Percentiles rank a stretch among this genome's conserved stretches.
These are phyloP conservation scores for Claviceps maximensis DNA, from an alignment of 2,329 filamentous ascomycete genomes.

Conservation along the genomic window DNA sequence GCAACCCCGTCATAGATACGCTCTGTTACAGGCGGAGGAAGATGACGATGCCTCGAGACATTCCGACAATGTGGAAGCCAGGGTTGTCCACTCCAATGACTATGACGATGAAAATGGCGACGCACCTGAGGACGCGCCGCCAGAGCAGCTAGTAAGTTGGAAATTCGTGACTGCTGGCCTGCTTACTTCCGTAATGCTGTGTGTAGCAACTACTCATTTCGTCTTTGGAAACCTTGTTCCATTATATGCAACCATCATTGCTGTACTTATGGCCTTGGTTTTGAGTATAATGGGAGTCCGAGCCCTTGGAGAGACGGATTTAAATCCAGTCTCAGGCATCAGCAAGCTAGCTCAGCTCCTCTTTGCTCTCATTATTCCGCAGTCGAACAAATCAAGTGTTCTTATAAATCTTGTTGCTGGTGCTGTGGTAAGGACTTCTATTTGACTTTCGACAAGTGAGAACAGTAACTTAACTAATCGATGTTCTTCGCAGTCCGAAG, in stretches of 20 bases:
- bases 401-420: slow-evolving; percentile 91
- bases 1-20: slow-evolving; percentile 11
- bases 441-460: neutral
- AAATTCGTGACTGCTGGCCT: slow-evolving; percentile 64
- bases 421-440: slow-evolving; percentile 42
- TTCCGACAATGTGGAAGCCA: neutral
- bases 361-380: slow-evolving; percentile 80
- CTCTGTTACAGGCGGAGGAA: slow-evolving; percentile 8
- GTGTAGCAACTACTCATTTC: slow-evolving; percentile 66
- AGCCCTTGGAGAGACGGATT: slow-evolving; percentile 67
- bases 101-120: slow-evolving; percentile 13
- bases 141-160: slow-evolving; percentile 65
- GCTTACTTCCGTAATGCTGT: slow-evolving; percentile 62
- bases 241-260: slow-evolving; percentile 57
- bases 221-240: slow-evolving; percentile 78
- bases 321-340: slow-evolving; percentile 94
- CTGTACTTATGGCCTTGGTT: slow-evolving; percentile 73
- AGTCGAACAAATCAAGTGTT: slow-evolving; percentile 70
- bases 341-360: slow-evolving; percentile 92
- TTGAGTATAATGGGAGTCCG: slow-evolving; percentile 62
- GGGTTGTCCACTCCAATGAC: neutral
- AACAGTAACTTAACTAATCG: neutral
- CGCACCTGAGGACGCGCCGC: slow-evolving; percentile 64
- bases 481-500: slow-evolving; percentile 23
- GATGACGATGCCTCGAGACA: neutral